These are phyloP conservation scores for Tetracladium setigerum DNA, from an alignment of 495 filamentous ascomycete species.

Conservation along the genomic window DNA sequence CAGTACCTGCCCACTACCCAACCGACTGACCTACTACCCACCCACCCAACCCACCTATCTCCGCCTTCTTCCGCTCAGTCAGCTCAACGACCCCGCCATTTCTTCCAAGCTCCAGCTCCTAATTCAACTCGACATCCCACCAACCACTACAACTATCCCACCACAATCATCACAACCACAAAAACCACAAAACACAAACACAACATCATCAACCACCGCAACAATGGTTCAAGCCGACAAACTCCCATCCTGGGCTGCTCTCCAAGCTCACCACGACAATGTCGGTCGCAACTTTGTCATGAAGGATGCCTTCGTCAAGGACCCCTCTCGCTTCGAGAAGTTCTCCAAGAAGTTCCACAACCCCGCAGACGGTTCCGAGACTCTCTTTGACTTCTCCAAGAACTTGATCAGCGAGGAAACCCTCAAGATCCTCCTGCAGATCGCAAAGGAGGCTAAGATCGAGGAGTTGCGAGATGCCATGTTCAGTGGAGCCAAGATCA, in stretches of 20 bases:
- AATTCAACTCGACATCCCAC: neutral
- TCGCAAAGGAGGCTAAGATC: constrained; percentile 82
- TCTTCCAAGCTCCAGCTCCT: neutral
- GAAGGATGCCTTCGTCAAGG: constrained; percentile 85
- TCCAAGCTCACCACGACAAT: constrained; percentile 78
- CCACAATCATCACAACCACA: neutral
- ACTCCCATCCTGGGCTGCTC: constrained; percentile 75
- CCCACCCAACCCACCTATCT: constrained; percentile 1
- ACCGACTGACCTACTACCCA: no score
- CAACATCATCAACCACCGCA: neutral
- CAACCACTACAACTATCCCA: neutral
- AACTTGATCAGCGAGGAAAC: constrained; percentile 96
- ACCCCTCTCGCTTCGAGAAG: constrained; percentile 84
- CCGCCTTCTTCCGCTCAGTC: constrained; percentile 2
- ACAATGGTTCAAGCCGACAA: constrained; percentile 65
- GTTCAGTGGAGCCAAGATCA: constrained; percentile 97
- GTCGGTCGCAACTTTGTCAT: constrained; percentile 84
- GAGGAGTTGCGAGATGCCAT: constrained; percentile 93
- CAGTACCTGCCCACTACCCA: no score
- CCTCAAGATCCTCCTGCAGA: constrained; percentile 71
- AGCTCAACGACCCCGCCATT: neutral
- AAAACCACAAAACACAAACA: neutral
- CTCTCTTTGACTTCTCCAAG: constrained; percentile 98
- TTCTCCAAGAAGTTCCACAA: constrained; percentile 81
- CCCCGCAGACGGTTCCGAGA: constrained; percentile 67